phyloP scores from a whole-genome alignment of 2,329 filamentous ascomycete species.

The Cladophialophora carrionii region DNA sequence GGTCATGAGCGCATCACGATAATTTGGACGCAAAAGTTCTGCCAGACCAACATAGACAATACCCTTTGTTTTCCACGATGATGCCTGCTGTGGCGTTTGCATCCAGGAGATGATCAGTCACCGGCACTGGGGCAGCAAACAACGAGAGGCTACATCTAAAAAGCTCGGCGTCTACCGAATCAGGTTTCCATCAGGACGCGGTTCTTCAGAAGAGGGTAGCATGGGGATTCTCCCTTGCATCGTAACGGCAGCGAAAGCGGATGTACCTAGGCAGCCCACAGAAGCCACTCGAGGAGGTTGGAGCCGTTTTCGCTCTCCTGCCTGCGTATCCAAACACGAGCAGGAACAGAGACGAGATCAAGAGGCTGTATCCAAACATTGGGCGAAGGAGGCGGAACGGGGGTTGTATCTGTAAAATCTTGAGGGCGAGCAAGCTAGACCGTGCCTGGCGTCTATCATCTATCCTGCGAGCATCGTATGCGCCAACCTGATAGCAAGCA shows the following conservation, averaged over 20 bases:
- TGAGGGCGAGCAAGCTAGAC: background rate
- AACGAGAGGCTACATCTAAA: background rate
- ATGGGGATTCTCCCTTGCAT: background rate
- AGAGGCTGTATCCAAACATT: background rate
- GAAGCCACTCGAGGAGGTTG: background rate
- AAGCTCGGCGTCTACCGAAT: background rate
- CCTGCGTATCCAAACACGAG: background rate
- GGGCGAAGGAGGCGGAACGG: background rate
- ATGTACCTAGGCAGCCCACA: background rate
- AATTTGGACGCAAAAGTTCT: background rate
- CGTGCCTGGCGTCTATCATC: background rate
- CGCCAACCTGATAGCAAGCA: conserved; percentile 1
- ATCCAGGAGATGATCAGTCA: background rate
- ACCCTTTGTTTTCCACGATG: conserved; percentile 8
- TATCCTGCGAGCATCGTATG: conserved; percentile 1
- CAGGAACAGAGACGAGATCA: background rate
- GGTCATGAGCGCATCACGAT: background rate
- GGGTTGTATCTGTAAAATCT: conserved; percentile 1
- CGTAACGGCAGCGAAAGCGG: background rate
- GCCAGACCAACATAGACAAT: conserved; percentile 3
- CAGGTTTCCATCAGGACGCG: background rate
- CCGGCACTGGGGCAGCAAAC: background rate
- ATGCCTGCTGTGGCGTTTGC: conserved; percentile 2
- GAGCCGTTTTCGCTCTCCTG: background rate
- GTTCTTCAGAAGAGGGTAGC: background rate